Conservation (phyloP, 2,329 filamentous ascomycete genomes). For the Hansfordia pulvinata region DNA sequence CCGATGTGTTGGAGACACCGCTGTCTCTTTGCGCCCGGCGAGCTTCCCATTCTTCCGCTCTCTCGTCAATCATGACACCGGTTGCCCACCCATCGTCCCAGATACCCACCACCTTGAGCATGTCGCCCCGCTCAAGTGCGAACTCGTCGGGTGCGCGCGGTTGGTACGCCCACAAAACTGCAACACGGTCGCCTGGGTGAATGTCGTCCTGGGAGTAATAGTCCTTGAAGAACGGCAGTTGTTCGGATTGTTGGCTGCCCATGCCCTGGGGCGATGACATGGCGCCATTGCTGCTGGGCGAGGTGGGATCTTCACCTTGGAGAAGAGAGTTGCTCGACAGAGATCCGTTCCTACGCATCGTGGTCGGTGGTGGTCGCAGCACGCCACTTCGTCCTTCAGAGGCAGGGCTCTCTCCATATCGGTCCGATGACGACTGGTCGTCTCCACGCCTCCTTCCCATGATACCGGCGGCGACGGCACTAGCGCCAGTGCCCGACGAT, state of each 20-base stretch:
- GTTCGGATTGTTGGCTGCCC: slow-evolving; percentile 85
- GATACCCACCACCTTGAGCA: slow-evolving; percentile 95
- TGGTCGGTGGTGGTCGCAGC: slow-evolving; percentile 42
- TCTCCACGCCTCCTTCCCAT: slow-evolving; percentile 30
- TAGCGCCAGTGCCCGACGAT: slow-evolving; percentile 21
- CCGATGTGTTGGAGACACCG: slow-evolving; percentile 74
- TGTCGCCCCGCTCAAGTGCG: slow-evolving; percentile 82
- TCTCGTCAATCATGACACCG: slow-evolving; percentile 68
- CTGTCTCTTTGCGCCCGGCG: slow-evolving; percentile 75
- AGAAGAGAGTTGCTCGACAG: slow-evolving; percentile 75
- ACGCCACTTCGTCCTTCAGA: slow-evolving; percentile 45
- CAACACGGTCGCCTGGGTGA: slow-evolving; percentile 76
- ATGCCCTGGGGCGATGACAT: slow-evolving; percentile 77
- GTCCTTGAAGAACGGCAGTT: slow-evolving; percentile 92
- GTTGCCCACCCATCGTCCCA: slow-evolving; percentile 99
- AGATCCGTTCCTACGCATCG: slow-evolving; percentile 66
- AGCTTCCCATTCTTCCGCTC: slow-evolving; percentile 79
- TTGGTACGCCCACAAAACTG: slow-evolving; percentile 93
- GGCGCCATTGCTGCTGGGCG: slow-evolving; percentile 57
- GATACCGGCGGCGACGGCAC: slow-evolving; percentile 29
- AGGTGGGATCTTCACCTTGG: slow-evolving; percentile 55
- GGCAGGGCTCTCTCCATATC: slow-evolving; percentile 57
- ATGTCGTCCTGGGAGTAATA: slow-evolving; percentile 98
- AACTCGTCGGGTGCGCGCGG: slow-evolving; percentile 91
- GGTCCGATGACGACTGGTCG: slow-evolving; percentile 57